These are phyloP conservation scores for Wickerhamomyces sp. DNA, from an alignment of 1,139 yeast species.

Conservation along the genomic window DNA sequence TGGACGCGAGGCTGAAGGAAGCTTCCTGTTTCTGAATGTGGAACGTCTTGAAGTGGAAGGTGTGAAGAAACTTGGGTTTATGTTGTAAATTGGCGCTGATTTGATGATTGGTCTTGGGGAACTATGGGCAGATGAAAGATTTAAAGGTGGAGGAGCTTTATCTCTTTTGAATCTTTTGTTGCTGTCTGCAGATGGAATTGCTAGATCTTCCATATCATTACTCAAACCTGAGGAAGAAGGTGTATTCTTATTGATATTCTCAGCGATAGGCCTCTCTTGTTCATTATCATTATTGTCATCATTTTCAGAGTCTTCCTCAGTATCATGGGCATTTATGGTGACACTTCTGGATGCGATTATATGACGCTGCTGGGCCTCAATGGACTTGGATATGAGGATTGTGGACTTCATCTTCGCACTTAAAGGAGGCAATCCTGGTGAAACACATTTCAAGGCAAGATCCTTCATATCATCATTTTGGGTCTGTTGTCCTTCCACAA, in stretches of 20 bases:
- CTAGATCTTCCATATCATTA: conserved; percentile 23
- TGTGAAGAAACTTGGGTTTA: conserved; percentile 9
- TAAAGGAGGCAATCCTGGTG: conserved; percentile 45
- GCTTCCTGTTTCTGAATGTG: conserved; percentile 8
- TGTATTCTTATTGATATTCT: conserved; percentile 1
- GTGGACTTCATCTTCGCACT: conserved; percentile 45
- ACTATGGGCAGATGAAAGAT: conserved; percentile 19
- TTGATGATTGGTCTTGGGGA: conserved; percentile 33
- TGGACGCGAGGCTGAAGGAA: not conserved
- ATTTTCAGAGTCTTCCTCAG: conserved; percentile 18
- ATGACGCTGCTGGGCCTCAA: conserved; percentile 44
- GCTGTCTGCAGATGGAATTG: conserved; percentile 24
- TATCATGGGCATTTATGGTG: not conserved
- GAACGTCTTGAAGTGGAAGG: conserved; percentile 16
- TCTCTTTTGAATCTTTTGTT: conserved; percentile 38
- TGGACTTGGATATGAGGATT: conserved; percentile 39
- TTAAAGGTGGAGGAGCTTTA: conserved; percentile 43
- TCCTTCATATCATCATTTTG: conserved; percentile 18
- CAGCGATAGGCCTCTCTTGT: not conserved
- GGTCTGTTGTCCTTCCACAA: conserved; percentile 5
- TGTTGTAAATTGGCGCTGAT: conserved; percentile 39
- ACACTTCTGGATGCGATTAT: conserved; percentile 38
- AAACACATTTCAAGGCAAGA: conserved; percentile 24
- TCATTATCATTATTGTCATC: conserved; percentile 8
- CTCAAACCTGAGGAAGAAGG: conserved; percentile 14